These are phyloP conservation scores for Aspergillus nanangensis DNA, from an alignment of 495 filamentous ascomycete genomes.

Conservation along the genomic window DNA sequence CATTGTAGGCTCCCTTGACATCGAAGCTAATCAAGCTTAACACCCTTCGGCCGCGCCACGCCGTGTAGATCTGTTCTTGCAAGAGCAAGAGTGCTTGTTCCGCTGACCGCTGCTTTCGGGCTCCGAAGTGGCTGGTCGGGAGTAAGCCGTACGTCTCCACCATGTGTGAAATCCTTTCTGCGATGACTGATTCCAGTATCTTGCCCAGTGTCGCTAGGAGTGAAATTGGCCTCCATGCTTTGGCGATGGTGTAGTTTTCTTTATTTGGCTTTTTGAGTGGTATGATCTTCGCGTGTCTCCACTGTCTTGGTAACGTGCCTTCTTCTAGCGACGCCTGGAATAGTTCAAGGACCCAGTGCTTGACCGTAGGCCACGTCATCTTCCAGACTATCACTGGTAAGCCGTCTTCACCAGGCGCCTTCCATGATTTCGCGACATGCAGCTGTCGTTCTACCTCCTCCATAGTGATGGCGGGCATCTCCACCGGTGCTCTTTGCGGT, in stretches of 20 bases:
- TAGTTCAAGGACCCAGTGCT: conserved; percentile 15
- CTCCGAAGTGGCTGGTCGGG: too few relatives aligned
- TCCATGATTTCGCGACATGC: conserved; percentile 9
- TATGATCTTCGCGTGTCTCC: too few relatives aligned
- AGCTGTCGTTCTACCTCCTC: background rate
- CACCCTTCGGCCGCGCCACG: too few relatives aligned
- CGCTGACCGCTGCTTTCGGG: conserved; percentile 1
- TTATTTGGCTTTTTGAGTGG: too few relatives aligned
- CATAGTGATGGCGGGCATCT: background rate
- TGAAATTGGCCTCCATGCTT: conserved; percentile 19
- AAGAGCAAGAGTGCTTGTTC: conserved; percentile 22
- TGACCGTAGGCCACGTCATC: conserved; percentile 23
- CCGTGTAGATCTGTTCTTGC: too few relatives aligned
- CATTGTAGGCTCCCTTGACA: too few relatives aligned
- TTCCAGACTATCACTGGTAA: conserved; percentile 23
- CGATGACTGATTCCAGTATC: conserved; percentile 23
- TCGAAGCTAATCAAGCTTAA: too few relatives aligned
- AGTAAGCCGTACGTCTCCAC: too few relatives aligned
- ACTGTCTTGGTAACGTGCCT: too few relatives aligned
- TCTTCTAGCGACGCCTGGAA: conserved; percentile 12
- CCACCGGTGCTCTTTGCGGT: too few relatives aligned
- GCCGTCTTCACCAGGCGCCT: too few relatives aligned
- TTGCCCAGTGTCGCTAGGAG: conserved; percentile 23
- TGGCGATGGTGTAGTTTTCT: conserved; percentile 11
- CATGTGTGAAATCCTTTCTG: conserved; percentile 20